Conservation (phyloP, 2,329 filamentous ascomycete species). For the Phialophora expanda region DNA sequence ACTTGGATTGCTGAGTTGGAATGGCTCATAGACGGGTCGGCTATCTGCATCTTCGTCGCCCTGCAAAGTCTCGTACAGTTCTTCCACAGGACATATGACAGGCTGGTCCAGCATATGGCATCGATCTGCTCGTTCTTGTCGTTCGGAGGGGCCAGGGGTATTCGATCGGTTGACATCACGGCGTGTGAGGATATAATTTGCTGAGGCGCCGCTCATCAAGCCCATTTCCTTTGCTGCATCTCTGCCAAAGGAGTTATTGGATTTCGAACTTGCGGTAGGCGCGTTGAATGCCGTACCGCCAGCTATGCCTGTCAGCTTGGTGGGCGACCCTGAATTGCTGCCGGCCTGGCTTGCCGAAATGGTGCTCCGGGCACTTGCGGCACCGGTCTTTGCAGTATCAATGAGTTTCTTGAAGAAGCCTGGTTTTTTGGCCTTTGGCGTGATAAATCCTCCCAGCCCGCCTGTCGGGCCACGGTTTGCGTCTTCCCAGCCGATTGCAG, state of each 20-base stretch:
- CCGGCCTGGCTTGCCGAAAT: slow-evolving; percentile 68
- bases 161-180: slow-evolving; percentile 96
- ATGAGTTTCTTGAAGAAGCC: slow-evolving; percentile 97
- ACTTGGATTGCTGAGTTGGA: slow-evolving; percentile 71
- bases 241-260: slow-evolving; percentile 46
- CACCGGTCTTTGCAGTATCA: slow-evolving; percentile 90
- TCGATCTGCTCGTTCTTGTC: slow-evolving; percentile 80
- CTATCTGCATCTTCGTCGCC: slow-evolving; percentile 90
- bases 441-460: slow-evolving; percentile 75
- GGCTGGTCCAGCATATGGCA: slow-evolving; percentile 95
- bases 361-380: slow-evolving; percentile 84
- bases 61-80: slow-evolving; percentile 80
- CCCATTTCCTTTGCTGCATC: slow-evolving; percentile 74
- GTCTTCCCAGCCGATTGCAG: slow-evolving; percentile 66
- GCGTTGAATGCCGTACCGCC: slow-evolving; percentile 50
- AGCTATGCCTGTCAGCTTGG: slow-evolving; percentile 61
- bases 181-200: slow-evolving; percentile 97
- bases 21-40: slow-evolving; percentile 75
- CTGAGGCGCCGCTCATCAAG: slow-evolving; percentile 54
- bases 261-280: slow-evolving; percentile 42
- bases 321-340: slow-evolving; percentile 52
- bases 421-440: slow-evolving; percentile 78
- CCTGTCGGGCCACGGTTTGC: slow-evolving; percentile 56
- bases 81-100: slow-evolving; percentile 85
- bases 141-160: slow-evolving; percentile 86